Evolutionary conservation across 306 rosid genomes (phyloP), one percentile per base, ranked within the genome.

Genomic region (Quercus variabilis): DNA sequence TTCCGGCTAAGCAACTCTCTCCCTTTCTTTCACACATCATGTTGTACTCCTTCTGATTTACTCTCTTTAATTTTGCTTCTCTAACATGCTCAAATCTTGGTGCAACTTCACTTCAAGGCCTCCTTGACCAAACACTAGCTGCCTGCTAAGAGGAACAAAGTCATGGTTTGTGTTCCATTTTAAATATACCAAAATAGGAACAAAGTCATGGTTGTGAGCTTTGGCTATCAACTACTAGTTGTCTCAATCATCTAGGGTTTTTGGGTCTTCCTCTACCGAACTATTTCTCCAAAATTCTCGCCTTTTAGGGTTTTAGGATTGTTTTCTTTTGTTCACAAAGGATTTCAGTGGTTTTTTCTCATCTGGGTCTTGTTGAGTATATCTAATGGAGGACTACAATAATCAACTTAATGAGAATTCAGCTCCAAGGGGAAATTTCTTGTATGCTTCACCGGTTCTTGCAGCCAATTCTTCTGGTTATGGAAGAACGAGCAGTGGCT

Each of bases 391-490:
- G 80, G 92, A 82, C 69, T 90, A 91, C 71, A 82, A 83, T 81
- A 86, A 85, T 78, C 90, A 90, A 41, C 79, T 89, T 77, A 84
- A 85, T n/a, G 93, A 87, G 74, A 93, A 60, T 79, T 51, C 86
- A 54, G 80, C 75, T 85, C 76, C 85, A 1, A 82, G 94, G 87
- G 92, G 90, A 58, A 95, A 89, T 87, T 95, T 92, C 90, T 79
- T 92, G 89, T 90, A 91, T 80, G 81, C 90, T 0, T 84, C 90
- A 2, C 74, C 83, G 23, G 80, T 68, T 70, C 83, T 84, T 19
- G 85, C 85, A 26, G 55, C 55, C 4, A 81, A 75, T 68, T 81
- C 84, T 26, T 69, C 84, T 28, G 31, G 85, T 31, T 90, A 79
- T 26, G 90, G 90, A 12, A 81, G 92, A 83, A 63, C 88, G 15